phyloP scores from a whole-genome alignment of 305 asterid genomes.

The Fraxinus paxiana region DNA sequence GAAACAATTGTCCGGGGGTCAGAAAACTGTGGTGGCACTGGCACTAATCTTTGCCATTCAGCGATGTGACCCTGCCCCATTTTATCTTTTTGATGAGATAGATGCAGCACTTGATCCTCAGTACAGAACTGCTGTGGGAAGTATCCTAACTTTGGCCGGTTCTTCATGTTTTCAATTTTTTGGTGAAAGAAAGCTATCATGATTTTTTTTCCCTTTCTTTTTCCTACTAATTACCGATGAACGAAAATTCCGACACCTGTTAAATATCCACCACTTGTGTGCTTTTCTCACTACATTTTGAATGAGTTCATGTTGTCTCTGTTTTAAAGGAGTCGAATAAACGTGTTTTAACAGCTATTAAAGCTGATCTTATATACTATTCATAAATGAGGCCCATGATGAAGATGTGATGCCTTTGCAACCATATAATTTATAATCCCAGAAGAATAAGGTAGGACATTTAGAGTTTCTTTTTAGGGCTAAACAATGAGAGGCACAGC shows the following conservation, averaged over 20 bases:
- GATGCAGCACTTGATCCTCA: slow-evolving; percentile 99
- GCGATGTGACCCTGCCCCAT: slow-evolving; percentile 99
- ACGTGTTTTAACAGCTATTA: not conserved
- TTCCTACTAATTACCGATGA: not conserved
- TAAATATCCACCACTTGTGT: not conserved
- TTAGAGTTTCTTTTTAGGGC: not conserved
- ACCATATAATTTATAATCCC: not conserved
- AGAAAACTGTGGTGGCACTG: slow-evolving; percentile 96
- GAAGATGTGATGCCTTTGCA: not conserved
- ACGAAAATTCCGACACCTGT: not conserved
- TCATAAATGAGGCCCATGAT: not conserved
- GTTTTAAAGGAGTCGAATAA: not conserved
- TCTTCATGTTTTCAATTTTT: slow-evolving; percentile 19
- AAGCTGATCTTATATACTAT: not conserved
- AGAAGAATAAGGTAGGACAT: not conserved
- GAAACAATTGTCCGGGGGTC: slow-evolving; percentile 98
- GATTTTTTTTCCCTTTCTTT: not conserved
- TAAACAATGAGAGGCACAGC: not conserved
- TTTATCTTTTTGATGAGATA: slow-evolving; percentile 97
- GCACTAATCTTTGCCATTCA: slow-evolving; percentile 94
- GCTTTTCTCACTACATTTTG: not conserved
- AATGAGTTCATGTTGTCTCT: not conserved
- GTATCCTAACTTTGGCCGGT: slow-evolving; percentile 60
- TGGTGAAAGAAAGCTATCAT: not conserved
- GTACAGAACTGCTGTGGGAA: slow-evolving; percentile 97